phyloP scores from a whole-genome alignment of 2,329 filamentous ascomycete genomes.

The Hirsutella minnesotensis region DNA sequence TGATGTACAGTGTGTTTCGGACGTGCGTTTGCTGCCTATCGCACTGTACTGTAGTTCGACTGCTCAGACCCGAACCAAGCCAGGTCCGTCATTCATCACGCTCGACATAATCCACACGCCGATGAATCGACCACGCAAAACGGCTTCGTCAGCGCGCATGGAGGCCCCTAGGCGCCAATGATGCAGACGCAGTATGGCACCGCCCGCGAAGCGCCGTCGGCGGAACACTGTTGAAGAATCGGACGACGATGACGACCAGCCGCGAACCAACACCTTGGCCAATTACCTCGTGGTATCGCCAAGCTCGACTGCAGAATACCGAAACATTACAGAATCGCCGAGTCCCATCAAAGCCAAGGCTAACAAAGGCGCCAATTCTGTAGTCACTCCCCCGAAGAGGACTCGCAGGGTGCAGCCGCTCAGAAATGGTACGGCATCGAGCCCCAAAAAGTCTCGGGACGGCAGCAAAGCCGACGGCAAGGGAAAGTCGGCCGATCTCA shows the following conservation, averaged over 20 bases:
- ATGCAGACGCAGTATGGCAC: conserved; percentile 35
- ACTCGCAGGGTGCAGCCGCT: conserved; percentile 15
- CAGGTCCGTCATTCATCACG: too few species aligned
- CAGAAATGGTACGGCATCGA: conserved; percentile 19
- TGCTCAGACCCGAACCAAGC: too few species aligned
- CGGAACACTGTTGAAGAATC: conserved; percentile 39
- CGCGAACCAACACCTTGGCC: conserved; percentile 32
- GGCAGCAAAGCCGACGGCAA: conserved; percentile 33
- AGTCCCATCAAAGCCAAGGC: conserved; percentile 26
- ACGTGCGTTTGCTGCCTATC: too few species aligned
- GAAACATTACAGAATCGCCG: conserved; percentile 23
- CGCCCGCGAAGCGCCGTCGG: conserved; percentile 46
- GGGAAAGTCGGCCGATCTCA: conserved; percentile 43
- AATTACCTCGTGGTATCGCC: conserved; percentile 45
- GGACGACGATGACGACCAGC: conserved; percentile 36
- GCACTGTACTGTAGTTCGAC: too few species aligned
- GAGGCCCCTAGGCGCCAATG: conserved; percentile 14
- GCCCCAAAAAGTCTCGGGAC: conserved; percentile 26
- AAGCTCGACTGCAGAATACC: conserved; percentile 22
- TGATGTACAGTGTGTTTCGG: too few species aligned
- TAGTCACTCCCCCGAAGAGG: conserved; percentile 9
- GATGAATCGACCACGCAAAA: too few species aligned
- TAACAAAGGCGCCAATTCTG: conserved; percentile 1
- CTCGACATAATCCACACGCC: too few species aligned
- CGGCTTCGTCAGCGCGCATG: conserved; percentile 6